Conservation (phyloP, 2,329 filamentous ascomycete species). For the Orbilia quercus region DNA sequence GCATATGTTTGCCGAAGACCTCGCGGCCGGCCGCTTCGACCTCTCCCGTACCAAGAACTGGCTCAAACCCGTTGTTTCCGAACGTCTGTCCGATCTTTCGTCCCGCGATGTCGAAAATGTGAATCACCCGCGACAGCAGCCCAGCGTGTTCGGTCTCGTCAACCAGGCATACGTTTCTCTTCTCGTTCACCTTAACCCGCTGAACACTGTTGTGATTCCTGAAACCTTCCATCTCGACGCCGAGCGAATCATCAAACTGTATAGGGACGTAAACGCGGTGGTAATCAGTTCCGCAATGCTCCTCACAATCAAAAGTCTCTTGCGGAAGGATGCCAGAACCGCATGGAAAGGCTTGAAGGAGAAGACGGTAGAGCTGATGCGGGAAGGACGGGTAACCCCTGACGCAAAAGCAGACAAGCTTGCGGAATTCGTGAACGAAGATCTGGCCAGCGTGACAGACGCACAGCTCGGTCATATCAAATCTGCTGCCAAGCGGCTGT, state of each 20-base stretch:
- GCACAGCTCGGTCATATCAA: constrained; percentile 56
- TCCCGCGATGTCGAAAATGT: constrained; percentile 76
- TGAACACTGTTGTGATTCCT: constrained; percentile 71
- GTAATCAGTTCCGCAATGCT: constrained; percentile 79
- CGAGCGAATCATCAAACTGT: constrained; percentile 71
- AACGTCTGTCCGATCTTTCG: constrained; percentile 74
- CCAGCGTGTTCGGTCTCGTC: constrained; percentile 77
- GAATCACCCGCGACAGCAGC: constrained; percentile 72
- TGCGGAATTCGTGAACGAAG: constrained; percentile 29
- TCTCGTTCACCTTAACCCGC: constrained; percentile 74
- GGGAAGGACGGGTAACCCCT: constrained; percentile 6
- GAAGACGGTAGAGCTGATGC: constrained; percentile 51
- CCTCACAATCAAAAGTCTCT: constrained; percentile 82
- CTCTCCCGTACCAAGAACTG: constrained; percentile 73
- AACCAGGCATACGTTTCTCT: constrained; percentile 79
- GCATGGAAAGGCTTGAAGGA: constrained; percentile 73
- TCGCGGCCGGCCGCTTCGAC: constrained; percentile 69
- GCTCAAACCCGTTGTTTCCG: constrained; percentile 74
- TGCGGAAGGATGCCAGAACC: constrained; percentile 81
- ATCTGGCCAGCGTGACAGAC: constrained; percentile 41
- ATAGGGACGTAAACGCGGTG: constrained; percentile 72
- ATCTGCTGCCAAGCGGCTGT: constrained; percentile 52
- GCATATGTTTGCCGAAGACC: constrained; percentile 75
- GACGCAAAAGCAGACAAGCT: constrained; percentile 34
- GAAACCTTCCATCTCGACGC: constrained; percentile 79